Percentiles rank a stretch among this genome's conserved stretches.
phyloP scores from a whole-genome alignment of 805 yeast species.

The Vanderwaltozyma verrucispora region DNA sequence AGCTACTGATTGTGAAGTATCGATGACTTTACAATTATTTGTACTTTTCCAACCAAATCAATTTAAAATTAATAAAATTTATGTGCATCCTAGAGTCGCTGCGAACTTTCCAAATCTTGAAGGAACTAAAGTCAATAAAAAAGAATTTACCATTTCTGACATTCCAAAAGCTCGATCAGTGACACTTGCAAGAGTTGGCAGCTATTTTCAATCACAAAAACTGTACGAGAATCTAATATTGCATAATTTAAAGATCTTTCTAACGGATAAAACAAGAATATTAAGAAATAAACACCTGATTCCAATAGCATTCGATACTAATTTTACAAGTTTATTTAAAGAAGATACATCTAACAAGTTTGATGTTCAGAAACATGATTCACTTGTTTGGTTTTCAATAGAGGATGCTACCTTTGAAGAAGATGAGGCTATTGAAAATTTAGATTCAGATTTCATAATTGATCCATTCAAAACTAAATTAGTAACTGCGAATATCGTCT shows the following conservation, averaged over 20 bases:
- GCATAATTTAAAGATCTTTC: slow-evolving; percentile 48
- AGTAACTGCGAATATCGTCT: slow-evolving; percentile 52
- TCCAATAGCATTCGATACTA: slow-evolving; percentile 62
- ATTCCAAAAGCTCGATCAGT: slow-evolving; percentile 18
- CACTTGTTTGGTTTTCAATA: slow-evolving; percentile 79
- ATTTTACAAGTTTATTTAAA: slow-evolving; percentile 8
- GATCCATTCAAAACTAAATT: slow-evolving; percentile 62
- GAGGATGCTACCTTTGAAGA: slow-evolving; percentile 33
- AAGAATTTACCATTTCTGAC: slow-evolving; percentile 1
- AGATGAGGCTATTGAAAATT: slow-evolving; percentile 5
- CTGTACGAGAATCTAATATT: slow-evolving; percentile 31
- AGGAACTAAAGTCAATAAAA: slow-evolving; percentile 5
- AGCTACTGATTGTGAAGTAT: slow-evolving; percentile 4
- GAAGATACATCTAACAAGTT: slow-evolving; percentile 4
- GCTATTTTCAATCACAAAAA: slow-evolving; percentile 22
- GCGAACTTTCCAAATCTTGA: slow-evolving; percentile 9
- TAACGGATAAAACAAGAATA: slow-evolving; percentile 48
- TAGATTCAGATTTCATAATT: slow-evolving; percentile 22
- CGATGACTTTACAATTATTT: slow-evolving; percentile 12
- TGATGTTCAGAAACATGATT: slow-evolving; percentile 37
- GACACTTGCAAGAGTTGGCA: slow-evolving; percentile 19
- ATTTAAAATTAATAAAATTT: slow-evolving; percentile 7
- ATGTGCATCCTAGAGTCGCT: slow-evolving; percentile 19
- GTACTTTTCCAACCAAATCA: slow-evolving; percentile 17
- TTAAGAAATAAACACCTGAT: slow-evolving; percentile 58